Evolutionary conservation across 805 yeast species (phyloP).

Genomic region (Saccharomyces jurei): DNA sequence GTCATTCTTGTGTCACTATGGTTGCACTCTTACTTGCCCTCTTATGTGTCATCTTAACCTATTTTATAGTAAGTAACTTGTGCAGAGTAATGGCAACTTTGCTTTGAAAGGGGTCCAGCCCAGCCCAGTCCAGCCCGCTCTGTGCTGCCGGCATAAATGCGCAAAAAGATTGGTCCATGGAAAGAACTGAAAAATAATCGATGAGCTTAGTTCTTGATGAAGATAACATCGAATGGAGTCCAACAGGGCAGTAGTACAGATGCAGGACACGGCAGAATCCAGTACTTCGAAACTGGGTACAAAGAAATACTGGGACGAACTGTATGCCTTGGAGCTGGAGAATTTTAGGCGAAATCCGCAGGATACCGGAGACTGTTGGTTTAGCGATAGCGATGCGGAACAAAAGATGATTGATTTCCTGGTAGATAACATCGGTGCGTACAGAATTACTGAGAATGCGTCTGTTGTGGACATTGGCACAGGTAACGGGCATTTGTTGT

Average conservation of each 20-base stretch:
- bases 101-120: background rate
- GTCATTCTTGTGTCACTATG: slow-evolving; percentile 12
- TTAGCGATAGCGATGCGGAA: slow-evolving; percentile 91
- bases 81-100: slow-evolving; percentile 1
- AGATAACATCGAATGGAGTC: background rate
- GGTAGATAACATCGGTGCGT: slow-evolving; percentile 39
- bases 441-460: slow-evolving; percentile 26
- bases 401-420: slow-evolving; percentile 69
- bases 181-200: background rate
- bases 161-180: background rate
- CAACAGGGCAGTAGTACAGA: slow-evolving; percentile 5
- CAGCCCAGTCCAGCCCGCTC: background rate
- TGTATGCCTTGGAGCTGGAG: slow-evolving; percentile 61
- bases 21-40: background rate
- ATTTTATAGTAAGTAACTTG: background rate
- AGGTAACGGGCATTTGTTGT: slow-evolving; percentile 88
- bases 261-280: slow-evolving; percentile 41
- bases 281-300: slow-evolving; percentile 83
- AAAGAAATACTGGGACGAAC: slow-evolving; percentile 83
- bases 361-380: slow-evolving; percentile 96
- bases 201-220: background rate
- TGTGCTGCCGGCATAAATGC: background rate
- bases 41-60: background rate
- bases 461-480: slow-evolving; percentile 80
- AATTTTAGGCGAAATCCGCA: slow-evolving; percentile 68